Evolutionary conservation across 441 rosid species (phyloP).

Genomic region (Populus hybrid): DNA sequence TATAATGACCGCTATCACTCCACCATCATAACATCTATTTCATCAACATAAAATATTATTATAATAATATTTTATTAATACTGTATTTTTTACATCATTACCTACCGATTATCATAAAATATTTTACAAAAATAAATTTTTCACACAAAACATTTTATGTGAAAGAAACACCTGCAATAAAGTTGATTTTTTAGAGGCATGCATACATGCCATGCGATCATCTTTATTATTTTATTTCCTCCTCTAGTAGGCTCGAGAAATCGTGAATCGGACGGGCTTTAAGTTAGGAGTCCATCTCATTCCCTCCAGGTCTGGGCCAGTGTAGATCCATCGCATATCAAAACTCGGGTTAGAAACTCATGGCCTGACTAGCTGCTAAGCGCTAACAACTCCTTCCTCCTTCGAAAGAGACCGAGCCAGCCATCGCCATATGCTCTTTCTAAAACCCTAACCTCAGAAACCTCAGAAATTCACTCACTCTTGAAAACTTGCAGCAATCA

Average conservation of each 20-base stretch:
- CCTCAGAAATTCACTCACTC: neutral
- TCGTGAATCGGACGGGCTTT: neutral
- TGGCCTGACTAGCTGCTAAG: neutral
- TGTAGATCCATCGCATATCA: neutral
- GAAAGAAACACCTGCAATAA: no score
- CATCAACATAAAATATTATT: neutral
- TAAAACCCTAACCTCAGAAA: slow-evolving; percentile 10
- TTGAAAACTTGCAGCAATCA: slow-evolving; percentile 27
- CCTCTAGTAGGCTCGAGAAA: no score
- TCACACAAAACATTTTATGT: no score
- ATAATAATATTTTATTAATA: no score
- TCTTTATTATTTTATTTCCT: no score
- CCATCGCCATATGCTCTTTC: neutral
- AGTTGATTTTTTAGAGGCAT: no score
- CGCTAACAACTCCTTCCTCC: neutral
- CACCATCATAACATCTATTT: neutral
- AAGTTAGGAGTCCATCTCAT: neutral
- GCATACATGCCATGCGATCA: no score
- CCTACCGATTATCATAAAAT: no score
- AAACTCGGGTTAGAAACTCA: neutral
- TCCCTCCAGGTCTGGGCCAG: neutral
- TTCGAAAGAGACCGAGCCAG: neutral
- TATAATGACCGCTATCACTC: no score
- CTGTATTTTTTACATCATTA: no score
- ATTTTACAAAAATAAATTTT: no score